Evolutionary conservation across 371 early-diverging fungal genomes (phyloP).

Genomic region (Blakeslea trispora): DNA sequence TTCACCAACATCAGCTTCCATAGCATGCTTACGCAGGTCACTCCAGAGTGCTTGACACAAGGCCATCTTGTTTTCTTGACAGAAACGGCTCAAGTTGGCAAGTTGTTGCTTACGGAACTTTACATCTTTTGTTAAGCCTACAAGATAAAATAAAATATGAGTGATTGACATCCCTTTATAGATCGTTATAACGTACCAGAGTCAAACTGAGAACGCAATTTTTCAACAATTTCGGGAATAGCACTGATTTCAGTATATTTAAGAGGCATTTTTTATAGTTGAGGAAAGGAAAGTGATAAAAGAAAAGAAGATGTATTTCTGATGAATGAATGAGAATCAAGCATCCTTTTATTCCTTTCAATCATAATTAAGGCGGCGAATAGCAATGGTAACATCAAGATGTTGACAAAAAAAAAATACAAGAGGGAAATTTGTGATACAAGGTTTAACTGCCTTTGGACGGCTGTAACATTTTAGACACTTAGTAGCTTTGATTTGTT

Average conservation of each 20-base stretch:
- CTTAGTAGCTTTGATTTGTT: constrained; percentile 22
- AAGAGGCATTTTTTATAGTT: constrained; percentile 20
- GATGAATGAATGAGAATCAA: too few species aligned
- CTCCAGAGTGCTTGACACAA: constrained; percentile 66
- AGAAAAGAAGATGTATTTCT: background rate
- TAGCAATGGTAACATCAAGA: background rate
- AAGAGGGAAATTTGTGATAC: background rate
- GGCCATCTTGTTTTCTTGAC: constrained; percentile 66
- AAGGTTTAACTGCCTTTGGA: constrained; percentile 13
- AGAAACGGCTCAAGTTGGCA: constrained; percentile 55
- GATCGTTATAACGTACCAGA: constrained; percentile 33
- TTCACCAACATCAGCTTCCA: constrained; percentile 62
- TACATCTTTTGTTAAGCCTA: constrained; percentile 59
- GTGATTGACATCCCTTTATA: background rate
- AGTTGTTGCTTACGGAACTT: constrained; percentile 79
- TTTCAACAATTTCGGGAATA: constrained; percentile 43
- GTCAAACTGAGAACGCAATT: constrained; percentile 53
- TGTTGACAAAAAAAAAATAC: background rate
- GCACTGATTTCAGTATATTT: constrained; percentile 30
- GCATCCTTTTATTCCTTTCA: background rate
- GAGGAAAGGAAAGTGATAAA: constrained; percentile 7
- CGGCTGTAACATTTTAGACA: constrained; percentile 11
- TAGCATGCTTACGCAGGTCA: constrained; percentile 68
- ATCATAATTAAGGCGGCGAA: background rate
- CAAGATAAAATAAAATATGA: background rate